Percentiles rank a stretch among this genome's conserved stretches.
Evolutionary conservation across 306 rosid species (phyloP).

Genomic region (Cicer cuneatum): DNA sequence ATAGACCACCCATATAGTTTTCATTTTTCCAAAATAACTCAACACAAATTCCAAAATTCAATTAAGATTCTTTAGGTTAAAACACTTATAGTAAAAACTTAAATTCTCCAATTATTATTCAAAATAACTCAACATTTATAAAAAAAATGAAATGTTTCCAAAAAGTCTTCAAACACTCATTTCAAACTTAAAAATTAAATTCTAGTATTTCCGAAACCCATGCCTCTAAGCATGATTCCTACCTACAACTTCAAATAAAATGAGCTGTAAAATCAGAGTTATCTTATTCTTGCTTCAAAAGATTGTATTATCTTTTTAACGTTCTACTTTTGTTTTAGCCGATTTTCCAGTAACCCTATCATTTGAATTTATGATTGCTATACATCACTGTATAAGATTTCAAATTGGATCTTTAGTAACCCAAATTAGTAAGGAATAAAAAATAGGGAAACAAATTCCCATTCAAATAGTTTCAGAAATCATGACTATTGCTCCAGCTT

Average conservation of each 20-base stretch:
- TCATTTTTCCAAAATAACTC: too few relatives aligned
- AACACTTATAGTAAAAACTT: too few relatives aligned
- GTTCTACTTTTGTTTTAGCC: slow-evolving; percentile 7
- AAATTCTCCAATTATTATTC: too few relatives aligned
- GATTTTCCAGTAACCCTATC: slow-evolving; percentile 10
- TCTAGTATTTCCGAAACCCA: slow-evolving; percentile 82
- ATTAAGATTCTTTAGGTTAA: too few relatives aligned
- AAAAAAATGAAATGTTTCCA: too few relatives aligned
- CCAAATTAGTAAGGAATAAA: slow-evolving; percentile 5
- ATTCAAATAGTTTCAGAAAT: not conserved
- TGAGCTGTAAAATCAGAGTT: slow-evolving; percentile 34
- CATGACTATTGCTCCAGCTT: not conserved
- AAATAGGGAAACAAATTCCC: not conserved
- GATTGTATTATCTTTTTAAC: not conserved
- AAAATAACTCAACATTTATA: too few relatives aligned
- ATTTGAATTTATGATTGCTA: slow-evolving; percentile 23
- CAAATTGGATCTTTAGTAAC: not conserved
- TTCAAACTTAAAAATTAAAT: too few relatives aligned
- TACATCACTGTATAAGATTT: slow-evolving; percentile 14
- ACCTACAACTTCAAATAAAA: slow-evolving; percentile 61
- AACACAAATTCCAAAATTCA: too few relatives aligned
- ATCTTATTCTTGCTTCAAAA: slow-evolving; percentile 3
- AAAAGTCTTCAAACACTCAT: too few relatives aligned
- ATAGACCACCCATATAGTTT: too few relatives aligned
- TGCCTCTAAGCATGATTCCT: slow-evolving; percentile 96